phyloP scores from a whole-genome alignment of 2,329 filamentous ascomycete species.

The Penicillium thymicola region DNA sequence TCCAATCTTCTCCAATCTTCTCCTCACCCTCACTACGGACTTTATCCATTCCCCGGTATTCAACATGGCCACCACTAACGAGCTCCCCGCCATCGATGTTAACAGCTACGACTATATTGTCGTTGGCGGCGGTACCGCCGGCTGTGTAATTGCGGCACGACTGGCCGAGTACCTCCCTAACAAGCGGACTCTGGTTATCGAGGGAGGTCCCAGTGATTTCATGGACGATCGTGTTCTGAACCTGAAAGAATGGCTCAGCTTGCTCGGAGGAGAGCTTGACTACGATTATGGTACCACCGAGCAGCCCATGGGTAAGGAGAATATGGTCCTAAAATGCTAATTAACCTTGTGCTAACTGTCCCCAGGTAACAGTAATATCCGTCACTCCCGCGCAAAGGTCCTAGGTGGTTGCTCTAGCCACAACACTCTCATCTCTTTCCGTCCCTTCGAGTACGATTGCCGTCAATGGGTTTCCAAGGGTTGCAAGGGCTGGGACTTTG shows the following conservation, averaged over 20 bases:
- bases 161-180: slow-evolving; percentile 79
- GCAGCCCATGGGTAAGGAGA: slow-evolving; percentile 68
- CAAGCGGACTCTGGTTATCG: slow-evolving; percentile 77
- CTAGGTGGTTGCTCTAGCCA: slow-evolving; percentile 89
- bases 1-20: slow-evolving; percentile 3
- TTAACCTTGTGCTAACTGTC: slow-evolving; percentile 3
- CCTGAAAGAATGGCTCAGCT: slow-evolving; percentile 79
- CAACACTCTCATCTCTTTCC: slow-evolving; percentile 91
- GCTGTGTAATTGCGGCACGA: slow-evolving; percentile 77
- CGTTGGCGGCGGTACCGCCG: slow-evolving; percentile 80
- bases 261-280: slow-evolving; percentile 83
- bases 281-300: slow-evolving; percentile 88
- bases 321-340: background rate
- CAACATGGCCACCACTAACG: slow-evolving; percentile 63
- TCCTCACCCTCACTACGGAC: background rate
- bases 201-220: slow-evolving; percentile 85
- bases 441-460: slow-evolving; percentile 85
- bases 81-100: slow-evolving; percentile 61
- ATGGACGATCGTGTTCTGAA: slow-evolving; percentile 83
- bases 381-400: slow-evolving; percentile 88
- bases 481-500: slow-evolving; percentile 81
- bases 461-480: slow-evolving; percentile 79
- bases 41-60: slow-evolving; percentile 6
- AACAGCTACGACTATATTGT: slow-evolving; percentile 79
- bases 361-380: slow-evolving; percentile 80